Evolutionary conservation across 2,329 filamentous ascomycete species (phyloP).

Genomic region (Hymenoscyphus salicellus): DNA sequence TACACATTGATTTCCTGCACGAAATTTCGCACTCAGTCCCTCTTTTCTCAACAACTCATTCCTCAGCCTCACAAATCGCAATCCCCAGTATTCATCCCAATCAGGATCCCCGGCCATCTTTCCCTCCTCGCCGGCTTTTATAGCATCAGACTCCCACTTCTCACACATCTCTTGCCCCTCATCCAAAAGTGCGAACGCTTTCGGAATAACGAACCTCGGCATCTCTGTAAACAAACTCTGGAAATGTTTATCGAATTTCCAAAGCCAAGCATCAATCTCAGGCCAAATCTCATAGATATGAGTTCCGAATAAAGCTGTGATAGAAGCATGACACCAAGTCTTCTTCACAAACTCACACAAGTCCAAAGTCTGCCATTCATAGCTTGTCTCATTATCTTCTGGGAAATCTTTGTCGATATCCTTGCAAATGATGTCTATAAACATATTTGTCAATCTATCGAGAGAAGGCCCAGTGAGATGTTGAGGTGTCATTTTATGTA

Average conservation of each 20-base stretch:
- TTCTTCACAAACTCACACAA: constrained; percentile 22
- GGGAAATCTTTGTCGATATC: constrained; percentile 26
- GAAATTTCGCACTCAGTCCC: constrained; percentile 14
- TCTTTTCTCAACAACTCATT: constrained; percentile 12
- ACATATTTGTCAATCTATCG: constrained; percentile 17
- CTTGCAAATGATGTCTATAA: constrained; percentile 19
- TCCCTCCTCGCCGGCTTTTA: constrained; percentile 12
- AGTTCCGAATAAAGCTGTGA: constrained; percentile 24
- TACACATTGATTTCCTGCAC: constrained; percentile 16
- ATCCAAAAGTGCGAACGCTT: constrained; percentile 18
- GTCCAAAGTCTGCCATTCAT: constrained; percentile 25
- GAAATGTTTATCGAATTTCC: constrained; percentile 25
- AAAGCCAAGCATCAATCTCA: constrained; percentile 21
- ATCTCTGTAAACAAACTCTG: constrained; percentile 18
- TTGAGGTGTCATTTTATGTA: constrained; percentile 17
- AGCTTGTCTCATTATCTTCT: constrained; percentile 7
- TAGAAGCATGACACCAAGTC: constrained; percentile 22
- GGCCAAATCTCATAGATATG: constrained; percentile 27
- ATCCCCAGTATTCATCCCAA: constrained; percentile 20
- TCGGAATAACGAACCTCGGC: constrained; percentile 21
- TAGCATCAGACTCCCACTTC: constrained; percentile 18
- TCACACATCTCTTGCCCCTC: constrained; percentile 15
- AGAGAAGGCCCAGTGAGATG: constrained; percentile 18
- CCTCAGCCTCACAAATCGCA: constrained; percentile 13
- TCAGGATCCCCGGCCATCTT: constrained; percentile 11